These are phyloP conservation scores for Penicillium sp. DNA, from an alignment of 2,329 filamentous ascomycete genomes.

Conservation along the genomic window DNA sequence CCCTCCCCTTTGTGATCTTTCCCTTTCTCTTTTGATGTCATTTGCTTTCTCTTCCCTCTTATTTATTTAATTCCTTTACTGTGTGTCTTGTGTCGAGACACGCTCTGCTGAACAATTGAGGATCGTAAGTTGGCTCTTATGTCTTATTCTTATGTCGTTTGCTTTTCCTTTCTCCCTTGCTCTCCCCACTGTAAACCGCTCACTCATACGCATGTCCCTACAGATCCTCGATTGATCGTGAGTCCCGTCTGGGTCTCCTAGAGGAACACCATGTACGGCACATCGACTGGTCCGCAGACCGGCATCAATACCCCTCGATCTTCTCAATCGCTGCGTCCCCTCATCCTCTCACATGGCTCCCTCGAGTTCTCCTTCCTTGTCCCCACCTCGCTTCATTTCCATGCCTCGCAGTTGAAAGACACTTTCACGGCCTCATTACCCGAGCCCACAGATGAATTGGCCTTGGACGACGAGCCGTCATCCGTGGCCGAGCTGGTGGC, in stretches of 20 bases:
- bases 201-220: neutral
- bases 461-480: constrained; percentile 98
- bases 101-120: constrained; percentile 1
- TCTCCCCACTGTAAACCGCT: neutral
- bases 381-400: constrained; percentile 92
- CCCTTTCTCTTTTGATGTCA: constrained; percentile 28
- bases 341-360: constrained; percentile 86
- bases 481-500: constrained; percentile 89
- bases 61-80: constrained; percentile 8
- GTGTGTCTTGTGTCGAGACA: neutral
- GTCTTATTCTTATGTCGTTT: constrained; percentile 2
- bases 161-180: constrained; percentile 33
- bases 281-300: constrained; percentile 78
- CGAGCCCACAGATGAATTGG: constrained; percentile 90
- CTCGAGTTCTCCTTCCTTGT: constrained; percentile 96
- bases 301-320: constrained; percentile 96
- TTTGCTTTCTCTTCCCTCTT: constrained; percentile 10
- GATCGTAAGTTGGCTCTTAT: constrained; percentile 2
- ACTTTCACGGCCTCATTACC: constrained; percentile 82
- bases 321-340: constrained; percentile 83
- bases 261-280: constrained; percentile 72
- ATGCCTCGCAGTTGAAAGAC: constrained; percentile 90
- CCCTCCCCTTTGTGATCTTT: constrained; percentile 4
- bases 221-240: constrained; percentile 14
- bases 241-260: constrained; percentile 14